Evolutionary conservation across 2,329 filamentous ascomycete genomes (phyloP).

Genomic region (Spiromastix sp.): DNA sequence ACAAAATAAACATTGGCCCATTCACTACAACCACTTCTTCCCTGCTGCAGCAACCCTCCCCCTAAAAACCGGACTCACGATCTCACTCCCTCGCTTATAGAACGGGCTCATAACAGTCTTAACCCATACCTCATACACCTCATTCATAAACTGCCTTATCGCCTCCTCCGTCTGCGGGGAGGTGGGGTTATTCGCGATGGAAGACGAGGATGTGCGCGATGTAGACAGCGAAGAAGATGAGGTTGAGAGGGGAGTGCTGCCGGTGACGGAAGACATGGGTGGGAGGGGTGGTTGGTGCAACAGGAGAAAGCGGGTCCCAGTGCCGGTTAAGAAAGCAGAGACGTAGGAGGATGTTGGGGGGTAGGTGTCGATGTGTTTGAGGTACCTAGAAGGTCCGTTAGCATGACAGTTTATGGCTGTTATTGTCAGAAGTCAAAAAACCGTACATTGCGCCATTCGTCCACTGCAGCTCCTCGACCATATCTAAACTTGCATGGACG

Average conservation of each 20-base stretch:
- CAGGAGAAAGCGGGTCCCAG: slow-evolving; percentile 87
- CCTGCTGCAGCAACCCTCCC: slow-evolving; percentile 74
- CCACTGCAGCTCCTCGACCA: slow-evolving; percentile 96
- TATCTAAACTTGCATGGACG: slow-evolving; percentile 84
- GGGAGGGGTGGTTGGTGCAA: slow-evolving; percentile 66
- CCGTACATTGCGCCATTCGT: slow-evolving; percentile 68
- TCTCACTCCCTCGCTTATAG: slow-evolving; percentile 73
- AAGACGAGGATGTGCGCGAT: slow-evolving; percentile 48
- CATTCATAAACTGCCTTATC: slow-evolving; percentile 84
- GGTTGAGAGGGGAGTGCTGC: slow-evolving; percentile 17
- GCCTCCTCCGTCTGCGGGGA: slow-evolving; percentile 90
- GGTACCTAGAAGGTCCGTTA: slow-evolving; percentile 57
- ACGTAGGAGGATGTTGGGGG: slow-evolving; percentile 76
- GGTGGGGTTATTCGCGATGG: slow-evolving; percentile 72
- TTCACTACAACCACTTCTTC: slow-evolving; percentile 85
- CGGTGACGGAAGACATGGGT: slow-evolving; percentile 34
- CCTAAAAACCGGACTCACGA: slow-evolving; percentile 79
- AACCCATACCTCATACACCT: slow-evolving; percentile 93
- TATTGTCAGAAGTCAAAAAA: slow-evolving; percentile 3
- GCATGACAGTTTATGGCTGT: neutral
- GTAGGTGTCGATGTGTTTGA: slow-evolving; percentile 94
- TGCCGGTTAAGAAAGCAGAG: slow-evolving; percentile 86
- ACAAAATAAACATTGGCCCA: too few relatives aligned
- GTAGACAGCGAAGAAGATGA: slow-evolving; percentile 18
- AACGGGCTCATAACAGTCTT: slow-evolving; percentile 98